phyloP scores from a whole-genome alignment of 495 filamentous ascomycete species.

The Penicillium lividum region DNA sequence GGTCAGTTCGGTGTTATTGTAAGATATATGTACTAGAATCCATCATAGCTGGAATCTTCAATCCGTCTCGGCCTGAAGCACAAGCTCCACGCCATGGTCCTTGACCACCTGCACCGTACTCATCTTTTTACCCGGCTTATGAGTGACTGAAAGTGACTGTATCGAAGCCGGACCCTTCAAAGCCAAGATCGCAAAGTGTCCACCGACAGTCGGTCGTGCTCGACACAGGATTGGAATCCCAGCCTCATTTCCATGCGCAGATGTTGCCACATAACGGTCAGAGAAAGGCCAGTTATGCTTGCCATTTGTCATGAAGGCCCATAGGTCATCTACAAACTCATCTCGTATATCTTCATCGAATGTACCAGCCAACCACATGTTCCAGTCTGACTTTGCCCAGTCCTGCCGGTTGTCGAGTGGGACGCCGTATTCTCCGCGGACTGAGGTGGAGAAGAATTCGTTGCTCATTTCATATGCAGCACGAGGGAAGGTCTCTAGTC shows the following conservation, averaged over 20 bases:
- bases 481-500: constrained; percentile 40
- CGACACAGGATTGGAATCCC: constrained; percentile 42
- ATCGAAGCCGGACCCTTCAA: constrained; percentile 37
- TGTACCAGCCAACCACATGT: constrained; percentile 47
- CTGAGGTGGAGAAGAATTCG: constrained; percentile 36
- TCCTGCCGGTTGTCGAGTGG: constrained; percentile 44
- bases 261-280: constrained; percentile 45
- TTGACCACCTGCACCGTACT: neutral
- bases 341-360: constrained; percentile 31
- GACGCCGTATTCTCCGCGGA: constrained; percentile 45
- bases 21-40: neutral
- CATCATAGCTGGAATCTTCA: neutral
- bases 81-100: neutral
- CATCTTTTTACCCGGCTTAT: neutral
- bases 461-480: constrained; percentile 41
- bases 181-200: constrained; percentile 55
- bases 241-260: constrained; percentile 37
- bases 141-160: constrained; percentile 19
- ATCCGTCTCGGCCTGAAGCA: neutral
- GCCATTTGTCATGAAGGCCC: constrained; percentile 50
- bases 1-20: neutral
- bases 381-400: constrained; percentile 55
- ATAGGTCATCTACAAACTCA: constrained; percentile 44
- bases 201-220: constrained; percentile 58
- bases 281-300: constrained; percentile 52